These are phyloP conservation scores for Chloranthus sessilifolius DNA, from an alignment of 164 flowering plant genomes.

Conservation along the genomic window DNA sequence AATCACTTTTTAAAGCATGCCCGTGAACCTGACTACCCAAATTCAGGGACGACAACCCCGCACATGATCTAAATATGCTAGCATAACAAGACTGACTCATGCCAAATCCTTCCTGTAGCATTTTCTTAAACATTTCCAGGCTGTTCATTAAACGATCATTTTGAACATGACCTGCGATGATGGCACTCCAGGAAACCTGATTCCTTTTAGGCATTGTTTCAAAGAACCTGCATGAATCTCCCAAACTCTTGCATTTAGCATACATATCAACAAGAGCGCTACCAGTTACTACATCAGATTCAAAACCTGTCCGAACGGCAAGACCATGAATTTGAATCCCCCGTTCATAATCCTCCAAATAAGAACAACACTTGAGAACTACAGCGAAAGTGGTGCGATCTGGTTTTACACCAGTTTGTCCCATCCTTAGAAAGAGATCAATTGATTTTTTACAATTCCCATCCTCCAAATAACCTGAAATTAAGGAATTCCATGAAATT, in stretches of 20 bases:
- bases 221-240: constrained; percentile 36
- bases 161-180: constrained; percentile 67
- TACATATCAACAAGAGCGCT: constrained; percentile 81
- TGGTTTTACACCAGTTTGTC: constrained; percentile 20
- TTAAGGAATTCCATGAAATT: constrained; percentile 74
- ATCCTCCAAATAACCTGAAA: constrained; percentile 55
- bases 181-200: constrained; percentile 79
- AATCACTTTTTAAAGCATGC: constrained; percentile 53
- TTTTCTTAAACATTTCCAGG: constrained; percentile 50
- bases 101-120: constrained; percentile 48
- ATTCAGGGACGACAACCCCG: constrained; percentile 35
- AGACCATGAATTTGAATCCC: constrained; percentile 60
- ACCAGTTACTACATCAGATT: constrained; percentile 54
- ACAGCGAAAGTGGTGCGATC: constrained; percentile 56
- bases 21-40: constrained; percentile 65
- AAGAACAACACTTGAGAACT: constrained; percentile 47
- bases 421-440: constrained; percentile 43
- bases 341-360: constrained; percentile 28
- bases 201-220: constrained; percentile 51
- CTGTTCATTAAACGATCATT: constrained; percentile 35
- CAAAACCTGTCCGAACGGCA: constrained; percentile 48
- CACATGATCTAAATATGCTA: constrained; percentile 66
- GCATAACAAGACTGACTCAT: constrained; percentile 78
- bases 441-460: constrained; percentile 31
- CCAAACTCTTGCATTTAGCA: constrained; percentile 58